A percentile compares a stretch with the other conserved stretches of the same genome.
These are phyloP conservation scores for Globisporangium mamillatum DNA, from an alignment of 352 stramenopile species.

Conservation along the genomic window DNA sequence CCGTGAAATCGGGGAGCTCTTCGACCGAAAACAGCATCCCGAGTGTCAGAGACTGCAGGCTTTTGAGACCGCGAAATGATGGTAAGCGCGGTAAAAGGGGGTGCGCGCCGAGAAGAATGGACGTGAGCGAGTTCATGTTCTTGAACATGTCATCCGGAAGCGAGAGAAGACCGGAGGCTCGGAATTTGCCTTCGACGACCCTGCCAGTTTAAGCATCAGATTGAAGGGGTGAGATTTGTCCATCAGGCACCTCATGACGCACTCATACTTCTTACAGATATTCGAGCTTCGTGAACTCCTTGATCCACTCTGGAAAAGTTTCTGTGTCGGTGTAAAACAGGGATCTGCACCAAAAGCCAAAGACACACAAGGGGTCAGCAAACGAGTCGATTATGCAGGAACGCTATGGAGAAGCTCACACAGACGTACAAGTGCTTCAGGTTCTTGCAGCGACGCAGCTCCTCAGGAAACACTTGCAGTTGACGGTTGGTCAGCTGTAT, in stretches of 20 bases:
- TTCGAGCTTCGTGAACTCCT: constrained; percentile 31
- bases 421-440: constrained; percentile 31
- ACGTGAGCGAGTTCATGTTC: constrained; percentile 33
- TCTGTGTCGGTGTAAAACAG: constrained; percentile 37
- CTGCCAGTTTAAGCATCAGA: not conserved
- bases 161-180: not conserved
- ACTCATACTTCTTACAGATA: constrained; percentile 21
- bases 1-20: constrained; percentile 25
- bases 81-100: constrained; percentile 21
- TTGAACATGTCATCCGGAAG: constrained; percentile 30
- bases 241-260: not conserved
- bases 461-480: constrained; percentile 22
- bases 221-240: not conserved
- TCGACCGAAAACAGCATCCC: constrained; percentile 1
- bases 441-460: constrained; percentile 21
- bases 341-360: constrained; percentile 18
- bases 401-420: not conserved
- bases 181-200: constrained; percentile 3
- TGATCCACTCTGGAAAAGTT: constrained; percentile 31
- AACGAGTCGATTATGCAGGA: not conserved
- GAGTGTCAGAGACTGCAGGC: constrained; percentile 24
- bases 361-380: not conserved
- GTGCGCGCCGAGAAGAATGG: constrained; percentile 32
- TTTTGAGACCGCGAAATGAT: constrained; percentile 25
- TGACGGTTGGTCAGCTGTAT: constrained; percentile 33